Evolutionary conservation across 2,329 filamentous ascomycete species (phyloP).

Genomic region (Aschersonia sp.): DNA sequence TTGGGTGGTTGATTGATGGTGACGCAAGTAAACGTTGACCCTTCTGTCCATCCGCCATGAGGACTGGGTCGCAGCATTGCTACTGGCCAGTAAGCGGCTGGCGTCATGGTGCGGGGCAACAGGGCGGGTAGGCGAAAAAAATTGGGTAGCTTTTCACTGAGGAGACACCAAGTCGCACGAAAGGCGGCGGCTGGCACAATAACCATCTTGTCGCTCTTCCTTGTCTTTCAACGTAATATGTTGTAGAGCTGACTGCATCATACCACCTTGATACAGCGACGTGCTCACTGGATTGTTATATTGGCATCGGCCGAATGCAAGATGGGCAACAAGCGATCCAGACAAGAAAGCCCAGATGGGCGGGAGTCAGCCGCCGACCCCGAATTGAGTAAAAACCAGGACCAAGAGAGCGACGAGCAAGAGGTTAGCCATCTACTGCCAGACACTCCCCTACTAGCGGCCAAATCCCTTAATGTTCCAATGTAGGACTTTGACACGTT

Average conservation of each 20-base stretch:
- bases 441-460: background rate
- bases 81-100: background rate
- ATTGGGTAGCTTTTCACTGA: too few species aligned
- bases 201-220: too few species aligned
- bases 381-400: conserved; percentile 26
- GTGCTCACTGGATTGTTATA: too few species aligned
- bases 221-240: too few species aligned
- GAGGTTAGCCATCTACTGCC: conserved; percentile 22
- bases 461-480: conserved; percentile 3
- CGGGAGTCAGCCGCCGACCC: conserved; percentile 24
- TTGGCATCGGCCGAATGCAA: background rate
- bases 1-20: background rate
- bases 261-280: too few species aligned
- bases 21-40: background rate
- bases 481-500: conserved; percentile 75
- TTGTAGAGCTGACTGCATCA: too few species aligned
- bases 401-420: conserved; percentile 37
- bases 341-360: conserved; percentile 30
- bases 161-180: too few species aligned
- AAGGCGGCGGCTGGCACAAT: too few species aligned
- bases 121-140: too few species aligned
- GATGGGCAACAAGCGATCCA: conserved; percentile 37
- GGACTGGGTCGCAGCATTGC: background rate
- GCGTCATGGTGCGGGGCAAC: too few species aligned
- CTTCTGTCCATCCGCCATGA: background rate